Percentiles rank a stretch among this genome's conserved stretches.
phyloP scores from a whole-genome alignment of 1,284 basidiomycete species.

The Cerrena zonata region DNA sequence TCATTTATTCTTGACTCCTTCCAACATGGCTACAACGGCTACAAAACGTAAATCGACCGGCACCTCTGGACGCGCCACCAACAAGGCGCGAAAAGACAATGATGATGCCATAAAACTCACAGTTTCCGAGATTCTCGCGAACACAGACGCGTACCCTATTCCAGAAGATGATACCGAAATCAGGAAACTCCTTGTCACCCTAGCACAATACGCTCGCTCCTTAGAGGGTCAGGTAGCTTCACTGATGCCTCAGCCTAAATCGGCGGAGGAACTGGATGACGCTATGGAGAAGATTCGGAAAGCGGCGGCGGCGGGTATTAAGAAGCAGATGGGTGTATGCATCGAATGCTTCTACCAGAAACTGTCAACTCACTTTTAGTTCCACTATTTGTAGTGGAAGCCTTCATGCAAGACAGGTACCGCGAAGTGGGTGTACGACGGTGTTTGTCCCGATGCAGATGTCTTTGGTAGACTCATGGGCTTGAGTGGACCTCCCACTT shows the following conservation, averaged over 20 bases:
- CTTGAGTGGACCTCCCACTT: slow-evolving; percentile 42
- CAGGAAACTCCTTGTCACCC: slow-evolving; percentile 28
- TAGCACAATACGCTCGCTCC: slow-evolving; percentile 41
- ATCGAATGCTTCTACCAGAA: slow-evolving; percentile 1
- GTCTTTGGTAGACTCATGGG: slow-evolving; percentile 46
- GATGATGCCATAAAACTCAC: slow-evolving; percentile 25
- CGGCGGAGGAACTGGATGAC: slow-evolving; percentile 37
- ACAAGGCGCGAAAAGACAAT: slow-evolving; percentile 25
- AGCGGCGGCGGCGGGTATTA: slow-evolving; percentile 46
- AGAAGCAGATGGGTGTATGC: slow-evolving; percentile 46
- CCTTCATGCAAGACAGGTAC: slow-evolving; percentile 44
- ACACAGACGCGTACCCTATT: slow-evolving; percentile 31
- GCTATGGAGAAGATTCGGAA: slow-evolving; percentile 44
- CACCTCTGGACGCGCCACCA: slow-evolving; percentile 17
- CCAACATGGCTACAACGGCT: not conserved
- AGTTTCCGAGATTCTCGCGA: slow-evolving; percentile 33
- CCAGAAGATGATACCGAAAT: slow-evolving; percentile 30
- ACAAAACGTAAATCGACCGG: slow-evolving; percentile 37
- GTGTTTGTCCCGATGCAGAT: slow-evolving; percentile 46
- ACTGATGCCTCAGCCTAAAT: slow-evolving; percentile 20
- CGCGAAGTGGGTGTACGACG: slow-evolving; percentile 51
- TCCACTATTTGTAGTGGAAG: slow-evolving; percentile 39
- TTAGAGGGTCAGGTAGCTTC: slow-evolving; percentile 31
- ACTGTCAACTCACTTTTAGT: not conserved
- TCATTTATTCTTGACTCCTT: not conserved